A percentile compares a stretch with the other conserved stretches of the same genome.
Evolutionary conservation across 1,284 basidiomycete species (phyloP).

Genomic region (Tylopilus sp.): DNA sequence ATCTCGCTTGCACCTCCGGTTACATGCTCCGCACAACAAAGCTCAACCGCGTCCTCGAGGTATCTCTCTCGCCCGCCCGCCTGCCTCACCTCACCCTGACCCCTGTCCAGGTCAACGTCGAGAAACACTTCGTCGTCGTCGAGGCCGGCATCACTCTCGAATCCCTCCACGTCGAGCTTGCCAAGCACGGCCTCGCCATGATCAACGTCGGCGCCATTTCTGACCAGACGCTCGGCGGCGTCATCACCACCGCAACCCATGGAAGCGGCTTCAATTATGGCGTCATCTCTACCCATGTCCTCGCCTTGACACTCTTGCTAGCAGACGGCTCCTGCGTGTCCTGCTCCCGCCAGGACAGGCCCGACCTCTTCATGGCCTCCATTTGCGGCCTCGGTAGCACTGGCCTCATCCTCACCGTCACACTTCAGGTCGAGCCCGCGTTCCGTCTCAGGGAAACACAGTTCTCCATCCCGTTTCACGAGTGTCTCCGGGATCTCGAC

Average conservation of each 20-base stretch:
- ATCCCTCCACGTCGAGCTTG: slow-evolving; percentile 65
- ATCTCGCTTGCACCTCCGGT: slow-evolving; percentile 81
- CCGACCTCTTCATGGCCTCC: slow-evolving; percentile 87
- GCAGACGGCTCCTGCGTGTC: slow-evolving; percentile 64
- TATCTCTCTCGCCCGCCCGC: slow-evolving; percentile 38
- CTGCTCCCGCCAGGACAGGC: slow-evolving; percentile 61
- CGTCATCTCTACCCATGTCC: slow-evolving; percentile 80
- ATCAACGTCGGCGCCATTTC: slow-evolving; percentile 94
- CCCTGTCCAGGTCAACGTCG: slow-evolving; percentile 58
- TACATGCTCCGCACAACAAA: slow-evolving; percentile 78
- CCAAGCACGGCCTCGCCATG: slow-evolving; percentile 74
- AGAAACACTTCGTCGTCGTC: slow-evolving; percentile 65
- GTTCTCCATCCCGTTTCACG: slow-evolving; percentile 60
- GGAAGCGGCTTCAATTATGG: slow-evolving; percentile 81
- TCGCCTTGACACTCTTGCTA: slow-evolving; percentile 68
- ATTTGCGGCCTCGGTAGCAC: slow-evolving; percentile 93
- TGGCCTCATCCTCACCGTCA: slow-evolving; percentile 80
- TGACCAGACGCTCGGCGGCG: slow-evolving; percentile 92
- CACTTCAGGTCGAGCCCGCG: slow-evolving; percentile 74
- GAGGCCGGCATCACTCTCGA: slow-evolving; percentile 79
- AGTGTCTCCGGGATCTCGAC: slow-evolving; percentile 55
- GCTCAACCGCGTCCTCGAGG: slow-evolving; percentile 67
- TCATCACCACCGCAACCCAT: slow-evolving; percentile 93
- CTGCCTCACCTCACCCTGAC: neutral
- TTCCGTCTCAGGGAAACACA: slow-evolving; percentile 82